phyloP scores from a whole-genome alignment of 129 eudicot species.

The Cynara cardunculus region DNA sequence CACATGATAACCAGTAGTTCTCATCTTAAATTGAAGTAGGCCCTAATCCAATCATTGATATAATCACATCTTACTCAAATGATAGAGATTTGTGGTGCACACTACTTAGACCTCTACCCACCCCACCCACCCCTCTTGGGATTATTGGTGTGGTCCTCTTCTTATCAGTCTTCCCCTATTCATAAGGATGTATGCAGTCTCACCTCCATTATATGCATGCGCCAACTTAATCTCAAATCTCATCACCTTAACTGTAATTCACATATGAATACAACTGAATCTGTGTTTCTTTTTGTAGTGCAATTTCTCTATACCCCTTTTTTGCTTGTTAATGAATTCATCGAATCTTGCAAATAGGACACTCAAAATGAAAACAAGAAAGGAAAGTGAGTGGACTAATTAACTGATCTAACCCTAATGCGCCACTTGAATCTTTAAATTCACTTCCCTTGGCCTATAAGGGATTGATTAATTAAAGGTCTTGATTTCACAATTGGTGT shows the following conservation, averaged over 20 bases:
- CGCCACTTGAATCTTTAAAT: background rate
- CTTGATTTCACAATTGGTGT: background rate
- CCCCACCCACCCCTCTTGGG: slow-evolving; percentile 2
- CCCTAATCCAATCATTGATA: slow-evolving; percentile 33
- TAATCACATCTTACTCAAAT: slow-evolving; percentile 17
- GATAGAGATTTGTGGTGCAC: slow-evolving; percentile 34
- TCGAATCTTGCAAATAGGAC: background rate
- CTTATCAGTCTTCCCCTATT: slow-evolving; percentile 12
- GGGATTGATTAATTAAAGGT: background rate
- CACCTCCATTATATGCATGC: background rate
- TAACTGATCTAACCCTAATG: background rate
- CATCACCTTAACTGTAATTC: background rate
- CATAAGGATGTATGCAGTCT: background rate
- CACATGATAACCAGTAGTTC: background rate
- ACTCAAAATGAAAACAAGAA: background rate
- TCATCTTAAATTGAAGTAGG: slow-evolving; percentile 18
- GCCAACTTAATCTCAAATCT: background rate
- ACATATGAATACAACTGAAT: background rate
- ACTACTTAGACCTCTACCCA: slow-evolving; percentile 14
- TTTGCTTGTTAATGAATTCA: background rate
- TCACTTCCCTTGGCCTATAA: background rate
- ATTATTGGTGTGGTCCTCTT: slow-evolving; percentile 25
- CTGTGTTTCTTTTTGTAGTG: background rate
- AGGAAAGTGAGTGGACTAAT: background rate
- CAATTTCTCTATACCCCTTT: background rate